Base-by-base conservation (phyloP, 176 grass and related monocot species). In the Bolboschoenus planiculmis region DNA sequence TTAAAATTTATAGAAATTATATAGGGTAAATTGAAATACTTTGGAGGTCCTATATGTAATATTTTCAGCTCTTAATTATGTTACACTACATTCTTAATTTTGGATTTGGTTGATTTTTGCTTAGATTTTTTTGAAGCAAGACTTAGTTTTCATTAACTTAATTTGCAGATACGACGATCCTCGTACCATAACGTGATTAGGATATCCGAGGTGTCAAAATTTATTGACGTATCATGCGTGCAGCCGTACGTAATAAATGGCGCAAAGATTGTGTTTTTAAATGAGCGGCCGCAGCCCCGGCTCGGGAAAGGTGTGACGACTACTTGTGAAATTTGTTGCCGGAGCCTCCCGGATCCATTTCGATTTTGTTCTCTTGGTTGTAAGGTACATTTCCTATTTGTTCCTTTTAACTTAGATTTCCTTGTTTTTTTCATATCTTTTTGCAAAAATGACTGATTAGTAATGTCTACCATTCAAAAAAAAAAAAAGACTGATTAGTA, bases 241-340 rank as follows among this genome's bases (percentile, higher is more conserved):
- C 88, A 90, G 80, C 85, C 88, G 21, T 90, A 90, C 36, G 78
- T 84, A 74, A 90, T 90, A 79, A 90, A 90, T 72, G 82, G 88
- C 53, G 88, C 88, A 75, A 90, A 86, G 73, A 86, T 90, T 56
- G 84, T 90, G 23, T 90, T 90, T 47, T 73, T 90, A 18, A 90
- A 90, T 18, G 88, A 90, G 72, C 35, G 88, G 59, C 88, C 88
- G 30, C 88, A 86, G 70, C 80, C 68, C 34, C 85, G 88, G 79
- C 88, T 84, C 3, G 84, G 88, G 3, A 86, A 86, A 78, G 88
- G 88, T 7, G 84, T 86, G 16, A 86, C 80, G 57, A 90, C 86
- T 47, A 86, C 73, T 83, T 90, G 88, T 36, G 84, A 86, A 44
- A 90, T 86, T 34, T 90, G 88, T 66, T 3, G 71, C 88, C 84